Evolutionary conservation across 768 basidiomycete species (phyloP), one percentile per base, ranked within the genome.

Genomic region (Termitomyces heimii): DNA sequence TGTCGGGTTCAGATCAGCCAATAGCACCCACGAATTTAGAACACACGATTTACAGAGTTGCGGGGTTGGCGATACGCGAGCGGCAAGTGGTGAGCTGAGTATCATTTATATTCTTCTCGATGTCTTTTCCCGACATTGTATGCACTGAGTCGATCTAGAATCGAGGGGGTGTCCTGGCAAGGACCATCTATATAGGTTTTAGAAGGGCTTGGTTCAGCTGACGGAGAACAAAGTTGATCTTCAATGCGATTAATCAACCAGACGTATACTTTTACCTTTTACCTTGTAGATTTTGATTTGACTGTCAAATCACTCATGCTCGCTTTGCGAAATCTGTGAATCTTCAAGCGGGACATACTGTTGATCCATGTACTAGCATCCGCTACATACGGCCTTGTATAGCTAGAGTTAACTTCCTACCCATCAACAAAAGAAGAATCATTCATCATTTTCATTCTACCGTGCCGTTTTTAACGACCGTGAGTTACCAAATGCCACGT

Each of bases 11-110:
- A 37, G 20, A 14, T 62, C 37, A 62, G 24, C 5, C 16, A 24
- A 24, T 8, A 10, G 2, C 34, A 35, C 32, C 2, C 8, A 50
- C 4, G 16, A 26, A 24, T n/a, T 10, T 5, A 14, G 18, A 52
- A 26, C 29, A n/a, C 12, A 22, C 50, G 47, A 57, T 77, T 58
- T 59, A 82, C 79, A 85, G 78, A 22, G 82, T 70, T 10, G 75
- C 83, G 13, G 88, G 86, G 73, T 91, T 86, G n/a, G 73, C 87
- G 29, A 86, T 70, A 56, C 66, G 73, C 66, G 4, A 63, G 68
- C 28, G 72, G n/a, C n/a, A 62, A 46, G 71, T 53, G 34, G 57
- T 55, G 34, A 52, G 63, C n/a, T 66, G 60, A 45, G 70, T 67
- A 4, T 63, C 43, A 12, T 65, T 70, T 2, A 57, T 57, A 54